phyloP scores from a whole-genome alignment of 495 filamentous ascomycete genomes.

The Chaetomium fimeti region DNA sequence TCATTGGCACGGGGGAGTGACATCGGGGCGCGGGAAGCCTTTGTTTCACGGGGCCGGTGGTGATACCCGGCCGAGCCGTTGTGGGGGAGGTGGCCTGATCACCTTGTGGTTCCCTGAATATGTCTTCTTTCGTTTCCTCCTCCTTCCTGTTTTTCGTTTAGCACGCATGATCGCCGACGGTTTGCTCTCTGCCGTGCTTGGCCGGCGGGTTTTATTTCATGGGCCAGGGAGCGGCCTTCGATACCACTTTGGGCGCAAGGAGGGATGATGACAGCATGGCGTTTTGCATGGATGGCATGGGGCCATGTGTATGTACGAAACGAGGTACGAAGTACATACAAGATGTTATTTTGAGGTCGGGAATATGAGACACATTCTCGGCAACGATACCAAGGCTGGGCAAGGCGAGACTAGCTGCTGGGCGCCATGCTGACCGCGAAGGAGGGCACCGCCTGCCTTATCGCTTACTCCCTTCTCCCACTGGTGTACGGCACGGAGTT shows the following conservation, averaged over 20 bases:
- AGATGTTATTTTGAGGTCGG: background rate
- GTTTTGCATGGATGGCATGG: slow-evolving; percentile 8
- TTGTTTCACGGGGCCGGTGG: background rate
- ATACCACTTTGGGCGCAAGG: slow-evolving; percentile 2
- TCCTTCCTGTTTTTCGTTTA: background rate
- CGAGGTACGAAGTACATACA: background rate
- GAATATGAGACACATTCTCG: slow-evolving; percentile 4
- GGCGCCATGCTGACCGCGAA: too few species aligned
- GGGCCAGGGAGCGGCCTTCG: background rate
- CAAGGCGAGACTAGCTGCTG: background rate
- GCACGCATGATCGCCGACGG: background rate
- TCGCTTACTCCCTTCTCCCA: background rate
- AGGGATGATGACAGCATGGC: slow-evolving; percentile 9
- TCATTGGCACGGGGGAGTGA: background rate
- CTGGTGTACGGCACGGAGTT: slow-evolving; percentile 1
- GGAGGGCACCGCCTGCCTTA: slow-evolving; percentile 6
- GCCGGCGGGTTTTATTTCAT: background rate
- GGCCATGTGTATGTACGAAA: slow-evolving; percentile 7
- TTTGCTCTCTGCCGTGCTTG: background rate
- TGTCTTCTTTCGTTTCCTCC: background rate
- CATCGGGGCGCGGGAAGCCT: background rate
- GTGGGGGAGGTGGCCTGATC: background rate
- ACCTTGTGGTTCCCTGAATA: background rate
- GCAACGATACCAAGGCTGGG: background rate
- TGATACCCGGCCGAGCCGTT: background rate